A percentile compares a stretch with the other conserved stretches of the same genome.
These are phyloP conservation scores for Nitzschia putrida DNA, from an alignment of 108 stramenopile species.

Conservation along the genomic window DNA sequence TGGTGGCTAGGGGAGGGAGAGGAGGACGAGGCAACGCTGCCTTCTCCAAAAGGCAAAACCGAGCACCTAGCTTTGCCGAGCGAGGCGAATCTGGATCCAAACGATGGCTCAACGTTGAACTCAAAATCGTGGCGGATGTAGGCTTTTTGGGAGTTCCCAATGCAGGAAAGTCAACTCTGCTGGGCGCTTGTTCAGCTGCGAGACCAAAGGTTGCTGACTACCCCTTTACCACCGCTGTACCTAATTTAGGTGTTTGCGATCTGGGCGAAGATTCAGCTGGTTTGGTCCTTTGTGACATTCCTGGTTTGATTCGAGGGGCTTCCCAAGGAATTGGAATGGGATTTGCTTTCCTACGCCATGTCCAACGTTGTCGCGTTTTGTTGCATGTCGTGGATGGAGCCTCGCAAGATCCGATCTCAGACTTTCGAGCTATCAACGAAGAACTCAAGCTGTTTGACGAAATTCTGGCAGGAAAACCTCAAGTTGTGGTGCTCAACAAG, in stretches of 20 bases:
- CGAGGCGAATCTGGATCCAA: conserved; percentile 87
- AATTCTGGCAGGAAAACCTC: conserved; percentile 86
- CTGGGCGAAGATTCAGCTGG: conserved; percentile 79
- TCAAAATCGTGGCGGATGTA: conserved; percentile 95
- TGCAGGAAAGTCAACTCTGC: conserved; percentile 96
- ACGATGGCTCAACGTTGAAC: conserved; percentile 88
- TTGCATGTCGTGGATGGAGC: conserved; percentile 95
- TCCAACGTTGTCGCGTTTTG: conserved; percentile 89
- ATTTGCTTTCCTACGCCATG: conserved; percentile 87
- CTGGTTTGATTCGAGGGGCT: conserved; percentile 91
- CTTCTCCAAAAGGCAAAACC: conserved; percentile 83
- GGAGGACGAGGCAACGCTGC: conserved; percentile 95
- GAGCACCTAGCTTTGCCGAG: conserved; percentile 89
- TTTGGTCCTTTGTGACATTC: conserved; percentile 92
- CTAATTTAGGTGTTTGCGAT: conserved; percentile 94
- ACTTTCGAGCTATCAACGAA: conserved; percentile 90
- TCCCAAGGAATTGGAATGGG: conserved; percentile 86
- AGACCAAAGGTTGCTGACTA: conserved; percentile 97
- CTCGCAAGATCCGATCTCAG: conserved; percentile 89
- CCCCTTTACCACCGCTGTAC: conserved; percentile 97
- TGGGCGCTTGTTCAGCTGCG: conserved; percentile 86
- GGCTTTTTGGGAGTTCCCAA: conserved; percentile 97
- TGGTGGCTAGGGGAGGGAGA: conserved; percentile 92
- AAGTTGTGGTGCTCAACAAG: conserved; percentile 96
- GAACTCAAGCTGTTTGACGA: conserved; percentile 88